Base-by-base conservation (phyloP, 306 rosid genomes). In the Lathyrus aphaca region DNA sequence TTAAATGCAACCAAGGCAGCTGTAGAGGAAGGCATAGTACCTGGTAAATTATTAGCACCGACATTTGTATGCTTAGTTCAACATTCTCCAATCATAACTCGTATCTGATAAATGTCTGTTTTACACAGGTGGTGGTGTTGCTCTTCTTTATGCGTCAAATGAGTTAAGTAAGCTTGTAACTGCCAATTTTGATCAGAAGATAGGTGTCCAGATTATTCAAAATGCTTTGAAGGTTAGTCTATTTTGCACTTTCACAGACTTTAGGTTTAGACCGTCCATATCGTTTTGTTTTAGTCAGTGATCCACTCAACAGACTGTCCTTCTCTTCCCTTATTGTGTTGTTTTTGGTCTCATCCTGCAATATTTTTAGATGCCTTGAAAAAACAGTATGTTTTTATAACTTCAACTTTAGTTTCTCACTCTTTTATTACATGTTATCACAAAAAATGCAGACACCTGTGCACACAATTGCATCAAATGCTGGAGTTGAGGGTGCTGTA, bases 401-500 rank as follows among this genome's bases (percentile, higher is more conserved):
- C 66, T 63, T 6, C n/a, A 23, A 51, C 6, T 27, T 40, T 11
- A 42, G 37, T 49, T 64, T 38, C 66, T 75, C 14, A 64, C 60
- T 54, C 42, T 32, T 21, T 49, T 46, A 27, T 17, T 37, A 9
- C 19, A 8, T 15, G 19, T 25, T 32, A 15, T 18, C 38, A 17
- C 56, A 59, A 74, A 53, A 27, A 71, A 45, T 79, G 72, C 87
- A 94, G 97, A 86, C 95, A 44, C 96, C 99, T n/a, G 99, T 87
- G 50, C 80, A 91, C 78, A 91, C 95, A n/a, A 94, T 94, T 60
- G 99, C 99, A 30, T 68, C 87, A 39, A 94, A 94, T 75, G 99
- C 99, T 0, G 99, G 99, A 75, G 99, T 88, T 45, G 99, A 94
- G 81, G 99, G 99, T 39, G 99, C 99, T 8, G 99, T 94, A 70